Evolutionary conservation across 208 protist genomes (phyloP), one percentile per base, ranked within the genome.

Genomic region (Leptomonas pyrrhocoris): DNA sequence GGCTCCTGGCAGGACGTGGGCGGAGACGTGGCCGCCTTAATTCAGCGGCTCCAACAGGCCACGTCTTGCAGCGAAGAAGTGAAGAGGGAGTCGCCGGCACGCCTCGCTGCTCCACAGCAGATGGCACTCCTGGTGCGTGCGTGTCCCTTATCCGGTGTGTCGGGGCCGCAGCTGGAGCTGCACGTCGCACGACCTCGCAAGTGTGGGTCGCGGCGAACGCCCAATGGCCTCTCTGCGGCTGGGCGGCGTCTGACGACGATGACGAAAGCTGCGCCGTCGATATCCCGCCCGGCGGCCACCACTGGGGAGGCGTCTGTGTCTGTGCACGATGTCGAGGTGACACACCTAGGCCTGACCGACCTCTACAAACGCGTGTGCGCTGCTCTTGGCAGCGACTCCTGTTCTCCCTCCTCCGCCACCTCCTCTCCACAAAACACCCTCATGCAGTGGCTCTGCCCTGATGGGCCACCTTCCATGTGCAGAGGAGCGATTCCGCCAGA

Each of bases 1-100:
- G 86, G 86, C n/a, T 73, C 73, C 27, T 49, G 66, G 27, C 65
- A 65, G 12, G 81, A 89, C 66, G 59, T 92, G 15, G 69, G 73
- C 43, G 74, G 55, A 8, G 46, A 90, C 49, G 53, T 61, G 8
- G 46, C 30, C 27, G 56, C 50, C 18, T 61, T 90, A 5, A 58
- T 72, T 34, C 51, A 51, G 2, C 58, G 69, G 2, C 28, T 90
- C 31, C 16, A 25, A 18, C 23, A 21, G 15, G 62, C 38, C 19
- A 65, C 71, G 30, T 51, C 61, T 2, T 1, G 0, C 53, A 56
- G 16, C 18, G 49, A 54, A 6, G 9, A 19, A 19, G 49, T 2
- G 18, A 15, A 18, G 7, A 56, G 5, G 7, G 30, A 6, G 28
- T 15, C 46, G 13, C 42, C 36, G 16, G 18, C 30, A 2, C 30